Conservation (phyloP, 2,329 filamentous ascomycete species). For the Chrysosporium keratinophilum region DNA sequence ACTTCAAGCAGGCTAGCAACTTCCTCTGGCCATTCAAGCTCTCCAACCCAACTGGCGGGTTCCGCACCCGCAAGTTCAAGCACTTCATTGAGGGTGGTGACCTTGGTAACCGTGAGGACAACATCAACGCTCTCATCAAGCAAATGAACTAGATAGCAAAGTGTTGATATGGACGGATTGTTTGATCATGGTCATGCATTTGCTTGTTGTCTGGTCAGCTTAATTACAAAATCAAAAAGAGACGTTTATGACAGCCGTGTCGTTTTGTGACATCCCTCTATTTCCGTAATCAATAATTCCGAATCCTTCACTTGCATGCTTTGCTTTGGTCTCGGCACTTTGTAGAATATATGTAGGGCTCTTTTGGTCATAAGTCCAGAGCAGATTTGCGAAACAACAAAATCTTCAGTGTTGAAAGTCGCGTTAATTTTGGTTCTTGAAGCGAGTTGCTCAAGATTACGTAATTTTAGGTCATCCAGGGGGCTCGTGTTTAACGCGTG, state of each 20-base stretch:
- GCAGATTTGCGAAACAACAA: no score
- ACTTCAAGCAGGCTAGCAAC: constrained; percentile 99
- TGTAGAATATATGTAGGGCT: no score
- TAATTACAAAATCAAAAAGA: background rate
- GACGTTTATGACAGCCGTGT: background rate
- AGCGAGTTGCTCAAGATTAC: no score
- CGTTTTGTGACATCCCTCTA: background rate
- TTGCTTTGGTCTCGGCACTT: no score
- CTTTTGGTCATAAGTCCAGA: no score
- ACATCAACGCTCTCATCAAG: constrained; percentile 91
- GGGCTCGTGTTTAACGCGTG: constrained; percentile 2
- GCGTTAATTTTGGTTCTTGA: no score
- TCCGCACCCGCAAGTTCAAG: constrained; percentile 95
- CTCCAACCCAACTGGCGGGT: constrained; percentile 93
- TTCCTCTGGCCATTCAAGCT: constrained; percentile 99
- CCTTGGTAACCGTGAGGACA: constrained; percentile 94
- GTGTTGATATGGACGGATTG: constrained; percentile 2
- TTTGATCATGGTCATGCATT: constrained; percentile 1
- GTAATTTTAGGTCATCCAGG: no score
- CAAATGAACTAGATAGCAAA: constrained; percentile 78
- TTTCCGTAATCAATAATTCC: no score
- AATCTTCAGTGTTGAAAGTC: no score
- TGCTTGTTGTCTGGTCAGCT: background rate
- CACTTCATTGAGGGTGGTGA: constrained; percentile 99
- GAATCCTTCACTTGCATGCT: no score